Evolutionary conservation across 176 grass and related monocot species (phyloP).

Genomic region (Coix lacrymajobi): DNA sequence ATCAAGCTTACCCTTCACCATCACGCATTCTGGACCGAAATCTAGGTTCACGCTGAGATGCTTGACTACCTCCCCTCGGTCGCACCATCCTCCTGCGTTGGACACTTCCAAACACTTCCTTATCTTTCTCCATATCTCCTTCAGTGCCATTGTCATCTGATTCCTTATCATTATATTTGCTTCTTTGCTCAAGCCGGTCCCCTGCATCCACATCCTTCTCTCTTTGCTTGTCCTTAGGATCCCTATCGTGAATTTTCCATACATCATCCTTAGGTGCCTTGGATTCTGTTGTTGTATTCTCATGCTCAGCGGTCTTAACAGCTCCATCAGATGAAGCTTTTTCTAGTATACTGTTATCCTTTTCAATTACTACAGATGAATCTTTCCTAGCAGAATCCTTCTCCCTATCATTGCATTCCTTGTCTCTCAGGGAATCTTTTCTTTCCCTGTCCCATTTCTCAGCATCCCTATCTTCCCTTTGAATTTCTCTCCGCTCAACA

Average conservation of each 20-base stretch:
- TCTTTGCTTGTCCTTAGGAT: constrained; percentile 62
- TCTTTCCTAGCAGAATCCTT: constrained; percentile 63
- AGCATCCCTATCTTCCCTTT: constrained; percentile 67
- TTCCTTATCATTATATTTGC: constrained; percentile 66
- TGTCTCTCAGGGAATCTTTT: constrained; percentile 54
- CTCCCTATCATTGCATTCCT: constrained; percentile 59
- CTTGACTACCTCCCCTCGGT: constrained; percentile 58
- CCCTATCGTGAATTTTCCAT: constrained; percentile 56
- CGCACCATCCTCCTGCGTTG: constrained; percentile 55
- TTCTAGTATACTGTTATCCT: constrained; percentile 43
- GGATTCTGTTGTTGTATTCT: constrained; percentile 43
- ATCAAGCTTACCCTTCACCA: constrained; percentile 64
- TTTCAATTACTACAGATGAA: constrained; percentile 34
- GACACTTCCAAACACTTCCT: constrained; percentile 64
- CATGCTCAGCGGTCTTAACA: constrained; percentile 46
- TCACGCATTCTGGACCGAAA: constrained; percentile 63
- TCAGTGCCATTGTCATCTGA: constrained; percentile 56
- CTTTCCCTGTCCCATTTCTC: constrained; percentile 69
- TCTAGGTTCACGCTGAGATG: constrained; percentile 59
- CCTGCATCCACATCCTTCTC: constrained; percentile 59
- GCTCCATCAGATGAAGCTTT: constrained; percentile 49
- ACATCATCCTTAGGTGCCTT: constrained; percentile 53
- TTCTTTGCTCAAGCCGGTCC: constrained; percentile 50
- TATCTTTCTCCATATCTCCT: constrained; percentile 80
- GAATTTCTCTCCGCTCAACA: constrained; percentile 54